Base-by-base conservation (phyloP, 2,329 filamentous ascomycete genomes). In the Laburnicola sp. region DNA sequence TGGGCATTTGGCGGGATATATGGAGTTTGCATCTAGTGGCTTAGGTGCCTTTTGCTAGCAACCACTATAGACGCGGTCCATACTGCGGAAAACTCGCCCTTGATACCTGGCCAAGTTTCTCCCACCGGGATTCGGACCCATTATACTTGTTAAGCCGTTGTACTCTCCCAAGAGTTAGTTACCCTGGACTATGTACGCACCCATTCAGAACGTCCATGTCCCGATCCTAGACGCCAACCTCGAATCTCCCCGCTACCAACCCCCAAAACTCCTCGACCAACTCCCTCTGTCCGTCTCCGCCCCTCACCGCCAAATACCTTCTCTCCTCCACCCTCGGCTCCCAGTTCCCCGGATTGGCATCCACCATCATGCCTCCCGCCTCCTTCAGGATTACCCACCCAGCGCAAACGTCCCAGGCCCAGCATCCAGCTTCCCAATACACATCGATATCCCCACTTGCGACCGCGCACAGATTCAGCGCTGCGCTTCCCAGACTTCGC, bases 351-450 rank as follows among this genome's bases (percentile, higher is more conserved):
- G 87, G 85, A 68, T 92, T 91, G 3, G 85, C 87, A 66, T 86
- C 81, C 6, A 81, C 87, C 77, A 93, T 83, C 45, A 83, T 76
- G 0, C 89, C 89, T 0, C 89, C 89, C 0, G 88, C 87, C 76
- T 93, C 89, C 27, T 76, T 75, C 25, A 93, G 75, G 53, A 93
- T 86, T 51, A 86, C 84, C 89, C 88, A 92, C 0, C 86, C 89
- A 4, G 89, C 89, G 66, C 87, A 89, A 2, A 93, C 89, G 69
- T 93, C 89, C 89, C 89, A 93, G 1, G 88, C 87, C 82, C 88
- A 93, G 71, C 87, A 91, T 0, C 89, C 89, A 32, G 86, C 88
- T 74, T 93, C 89, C 89, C 89, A 93, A 69, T 90, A 93, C 22
- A 84, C 63, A 68, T 93, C 89, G 25, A 90, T 61, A 69, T 85